These are phyloP conservation scores for Eucalyptus viminalis DNA, from an alignment of 345 rosid genomes.

Conservation along the genomic window DNA sequence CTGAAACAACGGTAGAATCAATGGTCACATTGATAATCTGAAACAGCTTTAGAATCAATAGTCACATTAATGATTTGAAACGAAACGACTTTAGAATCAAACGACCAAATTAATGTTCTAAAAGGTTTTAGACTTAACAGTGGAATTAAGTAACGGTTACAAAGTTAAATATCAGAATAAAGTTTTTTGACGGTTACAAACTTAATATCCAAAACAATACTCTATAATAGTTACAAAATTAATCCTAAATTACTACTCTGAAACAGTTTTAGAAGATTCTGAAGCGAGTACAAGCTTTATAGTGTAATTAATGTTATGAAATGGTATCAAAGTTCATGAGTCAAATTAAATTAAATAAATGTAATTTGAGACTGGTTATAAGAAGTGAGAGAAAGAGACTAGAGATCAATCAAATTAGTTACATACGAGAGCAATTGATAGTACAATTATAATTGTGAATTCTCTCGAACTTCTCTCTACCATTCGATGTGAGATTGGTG, in stretches of 20 bases:
- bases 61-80: no score
- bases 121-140: no score
- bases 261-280: no score
- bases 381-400: background rate
- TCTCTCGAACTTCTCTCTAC: background rate
- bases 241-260: background rate
- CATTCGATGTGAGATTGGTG: background rate
- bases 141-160: background rate
- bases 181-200: no score
- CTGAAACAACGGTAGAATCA: no score
- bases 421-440: background rate
- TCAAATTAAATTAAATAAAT: no score
- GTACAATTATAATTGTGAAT: background rate
- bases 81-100: no score
- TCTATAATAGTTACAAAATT: background rate
- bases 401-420: background rate
- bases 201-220: background rate
- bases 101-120: no score
- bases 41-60: no score
- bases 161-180: no score
- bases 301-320: no score
- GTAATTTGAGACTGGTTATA: background rate
- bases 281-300: background rate
- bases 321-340: background rate
- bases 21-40: no score